Evolutionary conservation across 1,284 basidiomycete species (phyloP), one percentile per base, ranked within the genome.

Genomic region (Caloboletus inedulis): DNA sequence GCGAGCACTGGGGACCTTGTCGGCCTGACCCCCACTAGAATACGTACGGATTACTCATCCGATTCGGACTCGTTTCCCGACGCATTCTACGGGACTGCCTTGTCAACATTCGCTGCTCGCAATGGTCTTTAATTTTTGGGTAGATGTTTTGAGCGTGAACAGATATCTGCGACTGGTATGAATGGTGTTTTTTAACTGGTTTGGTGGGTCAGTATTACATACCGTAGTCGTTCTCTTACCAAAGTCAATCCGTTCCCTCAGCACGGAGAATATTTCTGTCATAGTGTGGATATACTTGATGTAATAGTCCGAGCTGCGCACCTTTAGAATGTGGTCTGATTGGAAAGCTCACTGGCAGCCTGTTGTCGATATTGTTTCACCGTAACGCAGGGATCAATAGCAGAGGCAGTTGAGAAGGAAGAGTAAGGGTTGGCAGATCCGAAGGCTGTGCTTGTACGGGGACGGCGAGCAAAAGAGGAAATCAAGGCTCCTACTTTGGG

Each of bases 51-150:
- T 37, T 31, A 3, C 7, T 39, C 16, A 5, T 39, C 29, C 3
- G 5, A 18, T 5, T 29, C 14, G 1, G 21, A 4, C 23, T 7
- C 13, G 12, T 42, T 33, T 12, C 3, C 18, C 46, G 9, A 51
- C 7, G 12, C 4, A 9, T 41, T 41, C 21, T 31, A 14, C 23
- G 65, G 59, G 49, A 54, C 8, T 52, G 61, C 12, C 37, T 62
- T 5, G 30, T 62, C 8, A 59, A 57, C 51, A 0, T 62, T 21
- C 56, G 59, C 9, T 65, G 63, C 41, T 49, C 51, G 1, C 44
- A 52, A 53, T 19, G 0, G 56, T 9, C 4, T 4, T 23, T 64
- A 25, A 61, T 39, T 35, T 19, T 25, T 29, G 39, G 6, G 33
- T 21, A 13, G 10, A 4, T n/a, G 5, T 14, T 34, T 23, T 23